Base-by-base conservation (phyloP, 2,329 filamentous ascomycete genomes). In the Epichloe typhina region DNA sequence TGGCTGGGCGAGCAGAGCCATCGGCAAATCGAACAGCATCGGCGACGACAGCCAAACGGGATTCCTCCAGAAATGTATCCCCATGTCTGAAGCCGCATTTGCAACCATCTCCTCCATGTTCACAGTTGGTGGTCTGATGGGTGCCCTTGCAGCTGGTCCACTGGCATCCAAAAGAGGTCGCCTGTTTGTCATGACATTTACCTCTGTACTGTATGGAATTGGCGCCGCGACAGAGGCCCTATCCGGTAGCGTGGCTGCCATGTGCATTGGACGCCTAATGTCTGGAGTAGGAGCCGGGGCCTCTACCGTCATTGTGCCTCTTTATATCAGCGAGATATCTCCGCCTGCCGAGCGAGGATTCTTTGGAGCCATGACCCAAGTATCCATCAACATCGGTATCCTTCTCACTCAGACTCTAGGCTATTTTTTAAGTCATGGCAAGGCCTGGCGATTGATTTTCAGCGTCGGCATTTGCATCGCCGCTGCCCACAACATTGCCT, bases 381-480 rank as follows among this genome's bases (percentile, higher is more conserved):
- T 97, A 61, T 90, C 89, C 67, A 90, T 90, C 72, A 97, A 97
- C 61, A 72, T 90, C 23, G 93, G 93, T 51, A 96, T 98, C 49
- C 69, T 98, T 42, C 69, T 81, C 26, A 84, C 90, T 0, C 93
- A 97, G 66, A 75, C 83, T 0, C 70, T 97, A 37, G 93, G 93
- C 0, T 93, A 86, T 62, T 96, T 95, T 65, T 64, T 95, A 51
- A 95, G 89, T 69, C 76, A 83, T 59, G 88, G 79, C 5, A 79
- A 75, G 31, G 74, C 84, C 36, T 98, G 93, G 93, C 76, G 93
- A 52, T 76, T 87, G 65, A 90, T 97, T 46, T 72, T 98, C 21
- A 86, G 76, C 0, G 73, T 81, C 3, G 90, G 87, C 13, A 81
- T 84, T 21, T 64, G 78, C 5, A 75, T 96, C 36, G 88, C 82